phyloP scores from a whole-genome alignment of 2,329 filamentous ascomycete genomes.

The Coniochaeta sp. region DNA sequence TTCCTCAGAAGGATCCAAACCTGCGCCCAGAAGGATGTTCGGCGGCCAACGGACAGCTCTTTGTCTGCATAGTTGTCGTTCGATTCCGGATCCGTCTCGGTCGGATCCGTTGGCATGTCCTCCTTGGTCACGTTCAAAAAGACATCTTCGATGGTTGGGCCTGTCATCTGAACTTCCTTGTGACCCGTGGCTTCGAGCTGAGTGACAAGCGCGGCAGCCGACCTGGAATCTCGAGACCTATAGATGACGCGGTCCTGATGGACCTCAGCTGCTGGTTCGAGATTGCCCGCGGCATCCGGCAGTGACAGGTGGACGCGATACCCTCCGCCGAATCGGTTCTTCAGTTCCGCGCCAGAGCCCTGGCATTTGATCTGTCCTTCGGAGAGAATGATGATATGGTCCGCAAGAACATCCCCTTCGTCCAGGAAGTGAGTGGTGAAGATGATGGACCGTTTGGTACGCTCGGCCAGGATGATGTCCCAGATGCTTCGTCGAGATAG shows the following conservation, averaged over 20 bases:
- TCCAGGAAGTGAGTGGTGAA: constrained; percentile 67
- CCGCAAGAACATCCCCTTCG: constrained; percentile 61
- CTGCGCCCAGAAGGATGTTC: constrained; percentile 11
- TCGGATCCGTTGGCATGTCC: constrained; percentile 6
- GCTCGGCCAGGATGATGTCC: constrained; percentile 60
- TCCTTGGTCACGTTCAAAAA: constrained; percentile 21
- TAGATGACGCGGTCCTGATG: constrained; percentile 53
- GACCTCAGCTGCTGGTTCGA: constrained; percentile 32
- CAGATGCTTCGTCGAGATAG: constrained; percentile 61
- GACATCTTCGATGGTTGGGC: constrained; percentile 25
- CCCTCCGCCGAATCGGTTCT: constrained; percentile 54
- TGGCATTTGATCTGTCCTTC: constrained; percentile 55
- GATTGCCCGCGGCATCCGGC: constrained; percentile 13
- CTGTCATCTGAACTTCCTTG: constrained; percentile 21
- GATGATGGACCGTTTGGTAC: constrained; percentile 55
- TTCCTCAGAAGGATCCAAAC: constrained; percentile 13
- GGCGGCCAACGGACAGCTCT: constrained; percentile 8
- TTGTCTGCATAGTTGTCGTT: background rate
- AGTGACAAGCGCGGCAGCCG: constrained; percentile 18
- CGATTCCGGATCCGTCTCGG: background rate
- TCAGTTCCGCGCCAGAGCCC: constrained; percentile 58
- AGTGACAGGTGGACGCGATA: constrained; percentile 46
- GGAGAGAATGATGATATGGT: constrained; percentile 60
- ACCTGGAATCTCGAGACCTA: constrained; percentile 33
- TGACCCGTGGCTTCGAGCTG: constrained; percentile 44